Evolutionary conservation across 2,329 filamentous ascomycete species (phyloP).

Genomic region (Ceratocystis ficicola): DNA sequence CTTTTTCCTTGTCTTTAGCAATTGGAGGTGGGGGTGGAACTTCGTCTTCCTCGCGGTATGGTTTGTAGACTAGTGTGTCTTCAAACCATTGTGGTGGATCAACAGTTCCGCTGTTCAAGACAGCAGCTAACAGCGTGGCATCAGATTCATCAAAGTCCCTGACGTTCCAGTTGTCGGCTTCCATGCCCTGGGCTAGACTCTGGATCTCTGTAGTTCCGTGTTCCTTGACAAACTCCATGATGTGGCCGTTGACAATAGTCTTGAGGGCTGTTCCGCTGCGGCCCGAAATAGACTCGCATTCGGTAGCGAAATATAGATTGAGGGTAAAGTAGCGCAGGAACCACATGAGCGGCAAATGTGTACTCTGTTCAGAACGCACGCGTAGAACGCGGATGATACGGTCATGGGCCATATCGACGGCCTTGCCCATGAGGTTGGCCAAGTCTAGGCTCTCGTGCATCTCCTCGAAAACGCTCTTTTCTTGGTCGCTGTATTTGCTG

Average conservation of each 20-base stretch:
- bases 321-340: conserved; percentile 75
- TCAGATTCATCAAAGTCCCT: conserved; percentile 60
- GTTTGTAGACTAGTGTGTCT: conserved; percentile 45
- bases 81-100: conserved; percentile 57
- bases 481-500: conserved; percentile 32
- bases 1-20: conserved; percentile 41
- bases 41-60: conserved; percentile 32
- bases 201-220: conserved; percentile 63
- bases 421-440: conserved; percentile 64
- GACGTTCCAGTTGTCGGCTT: conserved; percentile 67
- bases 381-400: conserved; percentile 63
- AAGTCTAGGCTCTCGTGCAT: conserved; percentile 66
- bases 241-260: conserved; percentile 67
- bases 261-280: conserved; percentile 64
- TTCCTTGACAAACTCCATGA: conserved; percentile 63
- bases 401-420: conserved; percentile 69
- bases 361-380: conserved; percentile 62
- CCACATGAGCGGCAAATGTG: conserved; percentile 51
- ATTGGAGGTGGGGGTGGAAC: conserved; percentile 31
- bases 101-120: conserved; percentile 57
- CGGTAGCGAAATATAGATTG: conserved; percentile 71
- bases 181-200: conserved; percentile 62
- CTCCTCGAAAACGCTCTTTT: conserved; percentile 51
- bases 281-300: conserved; percentile 75
- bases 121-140: conserved; percentile 46